phyloP scores from a whole-genome alignment of 1,139 yeast genomes.

The Debaryomyces singareniensis region DNA sequence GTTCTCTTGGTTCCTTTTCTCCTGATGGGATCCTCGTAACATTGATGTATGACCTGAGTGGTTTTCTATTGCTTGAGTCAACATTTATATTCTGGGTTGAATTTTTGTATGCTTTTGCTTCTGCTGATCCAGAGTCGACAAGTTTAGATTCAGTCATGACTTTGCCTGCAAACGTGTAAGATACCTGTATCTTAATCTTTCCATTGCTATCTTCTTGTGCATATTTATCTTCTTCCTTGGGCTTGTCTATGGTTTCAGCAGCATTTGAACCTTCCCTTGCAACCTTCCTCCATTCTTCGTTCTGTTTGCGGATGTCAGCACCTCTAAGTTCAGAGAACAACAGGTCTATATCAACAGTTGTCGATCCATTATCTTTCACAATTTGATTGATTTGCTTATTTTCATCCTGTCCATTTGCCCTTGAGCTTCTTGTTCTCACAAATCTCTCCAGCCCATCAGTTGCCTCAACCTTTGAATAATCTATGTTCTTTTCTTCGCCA shows the following conservation, averaged over 20 bases:
- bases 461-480: slow-evolving; percentile 29
- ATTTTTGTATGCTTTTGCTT: slow-evolving; percentile 74
- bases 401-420: slow-evolving; percentile 9
- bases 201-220: slow-evolving; percentile 17
- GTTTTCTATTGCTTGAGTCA: neutral
- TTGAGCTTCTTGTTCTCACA: slow-evolving; percentile 32
- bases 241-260: too few species aligned
- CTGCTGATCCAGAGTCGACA: slow-evolving; percentile 75
- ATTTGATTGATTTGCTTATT: slow-evolving; percentile 8
- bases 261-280: slow-evolving; percentile 16
- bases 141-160: slow-evolving; percentile 67
- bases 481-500: slow-evolving; percentile 17
- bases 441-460: slow-evolving; percentile 20
- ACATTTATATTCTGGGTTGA: slow-evolving; percentile 36
- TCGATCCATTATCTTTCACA: slow-evolving; percentile 12
- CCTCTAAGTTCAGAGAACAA: slow-evolving; percentile 25
- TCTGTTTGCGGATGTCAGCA: slow-evolving; percentile 6
- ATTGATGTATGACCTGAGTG: slow-evolving; percentile 15
- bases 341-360: slow-evolving; percentile 28
- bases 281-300: slow-evolving; percentile 5
- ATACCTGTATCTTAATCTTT: slow-evolving; percentile 63
- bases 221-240: slow-evolving; percentile 1
- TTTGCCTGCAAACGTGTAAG: slow-evolving; percentile 88
- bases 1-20: slow-evolving; percentile 22
- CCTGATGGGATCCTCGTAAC: slow-evolving; percentile 33